Evolutionary conservation across 2,329 filamentous ascomycete genomes (phyloP).

Genomic region (Nemania serpens): DNA sequence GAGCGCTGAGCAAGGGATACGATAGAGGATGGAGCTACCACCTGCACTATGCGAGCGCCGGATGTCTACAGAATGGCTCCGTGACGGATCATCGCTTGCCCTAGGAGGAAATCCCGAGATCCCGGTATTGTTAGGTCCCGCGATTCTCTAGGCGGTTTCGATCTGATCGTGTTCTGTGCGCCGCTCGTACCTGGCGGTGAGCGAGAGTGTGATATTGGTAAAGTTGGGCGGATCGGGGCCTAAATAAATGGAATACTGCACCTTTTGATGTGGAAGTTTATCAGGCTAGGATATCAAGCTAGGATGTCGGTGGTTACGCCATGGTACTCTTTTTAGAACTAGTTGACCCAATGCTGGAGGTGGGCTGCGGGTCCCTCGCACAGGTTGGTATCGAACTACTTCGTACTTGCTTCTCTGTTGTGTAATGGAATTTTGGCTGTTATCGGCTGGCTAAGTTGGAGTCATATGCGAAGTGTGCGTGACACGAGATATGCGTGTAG

Average conservation of each 20-base stretch:
- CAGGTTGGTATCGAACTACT: background rate
- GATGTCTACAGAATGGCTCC: background rate
- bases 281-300: conserved; percentile 4
- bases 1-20: background rate
- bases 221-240: conserved; percentile 5
- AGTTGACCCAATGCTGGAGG: background rate
- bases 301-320: background rate
- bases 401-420: conserved; percentile 1
- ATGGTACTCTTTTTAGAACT: background rate
- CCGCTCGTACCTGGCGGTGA: conserved; percentile 24
- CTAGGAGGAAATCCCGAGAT: background rate
- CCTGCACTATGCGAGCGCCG: background rate
- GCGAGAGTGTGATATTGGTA: conserved; percentile 4
- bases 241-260: conserved; percentile 1
- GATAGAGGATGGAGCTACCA: background rate
- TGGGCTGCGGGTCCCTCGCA: conserved; percentile 10
- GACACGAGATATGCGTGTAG: background rate
- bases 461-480: conserved; percentile 12
- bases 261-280: background rate
- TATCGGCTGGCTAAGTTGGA: conserved; percentile 14
- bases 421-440: conserved; percentile 1
- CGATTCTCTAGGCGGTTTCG: background rate
- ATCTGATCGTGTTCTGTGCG: conserved; percentile 6
- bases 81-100: background rate
- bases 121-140: background rate